These are phyloP conservation scores for Gracilaria gracilis DNA, from an alignment of 23 red algal species.

Conservation along the genomic window DNA sequence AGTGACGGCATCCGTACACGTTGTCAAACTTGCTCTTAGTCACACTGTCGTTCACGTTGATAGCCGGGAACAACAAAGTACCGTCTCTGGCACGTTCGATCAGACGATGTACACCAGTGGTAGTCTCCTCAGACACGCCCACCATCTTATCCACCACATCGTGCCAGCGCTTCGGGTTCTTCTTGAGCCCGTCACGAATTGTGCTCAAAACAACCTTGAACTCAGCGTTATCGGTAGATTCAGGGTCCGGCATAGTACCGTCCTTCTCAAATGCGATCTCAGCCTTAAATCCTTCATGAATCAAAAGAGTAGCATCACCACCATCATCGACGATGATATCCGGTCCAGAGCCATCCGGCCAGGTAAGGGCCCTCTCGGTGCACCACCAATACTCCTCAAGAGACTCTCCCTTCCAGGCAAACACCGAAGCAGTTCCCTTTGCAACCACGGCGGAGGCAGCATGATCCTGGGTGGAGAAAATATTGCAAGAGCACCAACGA, in stretches of 20 bases:
- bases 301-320: constrained; percentile 96
- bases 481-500: constrained; percentile 99
- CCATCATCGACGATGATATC: constrained; percentile 98
- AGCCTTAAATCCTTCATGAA: constrained; percentile 98
- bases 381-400: constrained; percentile 99
- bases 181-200: constrained; percentile 82
- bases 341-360: constrained; percentile 91
- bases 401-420: constrained; percentile 97
- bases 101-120: constrained; percentile 96
- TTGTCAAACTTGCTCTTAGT: constrained; percentile 99
- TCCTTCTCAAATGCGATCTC: constrained; percentile 88
- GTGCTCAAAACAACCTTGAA: constrained; percentile 87
- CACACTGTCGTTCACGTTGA: constrained; percentile 99
- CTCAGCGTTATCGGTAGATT: constrained; percentile 93
- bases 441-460: constrained; percentile 95
- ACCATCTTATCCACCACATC: constrained; percentile 89
- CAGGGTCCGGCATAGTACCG: constrained; percentile 90
- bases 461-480: constrained; percentile 99
- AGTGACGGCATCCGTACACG: constrained; percentile 97
- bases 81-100: constrained; percentile 94
- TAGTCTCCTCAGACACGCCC: constrained; percentile 98
- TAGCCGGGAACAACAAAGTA: constrained; percentile 95
- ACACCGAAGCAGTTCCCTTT: constrained; percentile 77
- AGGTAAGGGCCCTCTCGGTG: constrained; percentile 93
- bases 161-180: constrained; percentile 89